Evolutionary conservation across 306 rosid genomes (phyloP), one percentile per base, ranked within the genome.

Genomic region (Glycine soja): DNA sequence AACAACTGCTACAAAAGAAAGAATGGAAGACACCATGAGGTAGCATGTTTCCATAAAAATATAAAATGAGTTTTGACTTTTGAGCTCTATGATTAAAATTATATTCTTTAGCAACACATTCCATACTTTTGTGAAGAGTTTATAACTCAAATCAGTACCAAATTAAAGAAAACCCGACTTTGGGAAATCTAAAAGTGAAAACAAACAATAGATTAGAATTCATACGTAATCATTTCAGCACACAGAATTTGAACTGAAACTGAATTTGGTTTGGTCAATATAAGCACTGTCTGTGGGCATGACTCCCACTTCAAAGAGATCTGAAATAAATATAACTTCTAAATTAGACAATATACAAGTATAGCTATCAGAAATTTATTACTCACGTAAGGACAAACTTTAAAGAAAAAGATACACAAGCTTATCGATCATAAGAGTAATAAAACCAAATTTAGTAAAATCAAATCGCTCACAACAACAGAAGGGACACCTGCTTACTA

Each of bases 261-360:
- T 24, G 98, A 95, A 84, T 95, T 91, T 80, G 99, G 99, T 88
- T 95, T 93, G 59, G 93, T 90, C 93, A 95, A 75, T 81, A 95
- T 88, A 85, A 95, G 94, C 83, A 93, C 94, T 8, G 92, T 93
- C 90, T 87, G 97, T 63, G 99, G 99, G 74, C 70, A 36, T 75
- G 98, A 91, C 86, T 95, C 96, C 99, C 99, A 95, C 86, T 86
- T 93, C 94, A 95, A 84, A 80, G 96, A 89, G 72, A 95, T 95
- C 99, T 95, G 94, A 73, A 89, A 91, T 76, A 67, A 82, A 87
- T 59, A 78, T 56, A 52, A 80, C 69, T 59, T 78, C 63, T 69
- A 59, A 87, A 79, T 86, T 72, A 88, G 86, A 86, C 48, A 56
- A 61, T 74, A 74, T 82, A 53, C 15, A 16, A 38, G n/a, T 47